Percentiles rank a stretch among this genome's conserved stretches.
phyloP scores from a whole-genome alignment of 257 asterid genomes.

The Solanum virginianum region DNA sequence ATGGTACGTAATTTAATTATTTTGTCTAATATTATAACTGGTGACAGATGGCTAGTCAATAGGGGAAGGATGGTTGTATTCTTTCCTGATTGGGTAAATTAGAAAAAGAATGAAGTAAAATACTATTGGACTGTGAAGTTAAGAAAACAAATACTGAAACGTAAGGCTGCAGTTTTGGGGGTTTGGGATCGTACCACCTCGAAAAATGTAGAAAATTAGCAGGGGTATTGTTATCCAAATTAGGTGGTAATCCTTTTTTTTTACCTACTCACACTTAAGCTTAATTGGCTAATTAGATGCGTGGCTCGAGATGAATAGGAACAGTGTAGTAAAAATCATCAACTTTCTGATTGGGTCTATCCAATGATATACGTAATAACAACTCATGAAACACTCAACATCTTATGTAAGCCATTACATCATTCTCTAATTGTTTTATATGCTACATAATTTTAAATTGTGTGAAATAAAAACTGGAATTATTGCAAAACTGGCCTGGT shows the following conservation, averaged over 20 bases:
- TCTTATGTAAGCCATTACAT: not conserved
- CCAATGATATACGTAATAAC: not conserved
- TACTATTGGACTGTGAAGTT: not conserved
- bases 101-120: not conserved
- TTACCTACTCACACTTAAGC: not conserved
- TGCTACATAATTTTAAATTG: not conserved
- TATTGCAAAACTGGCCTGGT: not conserved
- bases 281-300: not conserved
- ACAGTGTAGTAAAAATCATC: not conserved
- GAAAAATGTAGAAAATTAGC: slow-evolving; percentile 13
- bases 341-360: not conserved
- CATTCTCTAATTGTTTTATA: no score
- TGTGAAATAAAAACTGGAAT: not conserved
- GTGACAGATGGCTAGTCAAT: not conserved
- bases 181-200: slow-evolving; percentile 31
- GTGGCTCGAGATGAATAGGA: not conserved
- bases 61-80: not conserved
- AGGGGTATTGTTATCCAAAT: slow-evolving; percentile 26
- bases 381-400: not conserved
- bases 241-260: slow-evolving; percentile 21
- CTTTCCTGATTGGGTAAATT: slow-evolving; percentile 13
- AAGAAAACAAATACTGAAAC: not conserved
- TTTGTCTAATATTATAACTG: not conserved
- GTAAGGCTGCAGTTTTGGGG: slow-evolving; percentile 5
- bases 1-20: not conserved